Base-by-base conservation (phyloP, 768 basidiomycete species). In the Asterophora lycoperdoides region DNA sequence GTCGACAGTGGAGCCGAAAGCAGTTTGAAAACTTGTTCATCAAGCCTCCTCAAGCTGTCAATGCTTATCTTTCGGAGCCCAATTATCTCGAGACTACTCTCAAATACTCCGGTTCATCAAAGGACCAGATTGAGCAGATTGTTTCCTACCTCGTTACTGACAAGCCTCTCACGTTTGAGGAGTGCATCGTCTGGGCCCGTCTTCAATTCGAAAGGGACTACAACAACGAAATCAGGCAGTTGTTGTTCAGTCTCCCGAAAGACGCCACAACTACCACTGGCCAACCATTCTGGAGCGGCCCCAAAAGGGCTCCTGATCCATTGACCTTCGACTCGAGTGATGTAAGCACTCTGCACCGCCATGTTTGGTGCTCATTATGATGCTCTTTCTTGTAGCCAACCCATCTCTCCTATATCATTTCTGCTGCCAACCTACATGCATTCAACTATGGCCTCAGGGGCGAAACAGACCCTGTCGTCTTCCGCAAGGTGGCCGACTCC, bases 221-320 rank as follows among this genome's bases (percentile, higher is more conserved):
- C 66, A 89, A 80, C 73, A 93, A 94, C 61, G 81, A 89, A 38
- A 98, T 98, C 65, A 84, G 84, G 51, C 96, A 99, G 65, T 72
- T 99, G 30, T 66, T 99, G 38, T 92, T 81, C 75, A 96, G 91
- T 68, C 74, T 99, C 57, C 96, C 96, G 9, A 95, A 93, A 66
- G 96, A 99, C 64, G 86, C 89, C 33, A 71, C 89, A 40, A 93
- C 94, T 7, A 91, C 81, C 60, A 86, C 84, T 15, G 96, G 96
- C 5, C 90, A 93, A 58, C 94, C 93, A 9, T 99, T 99, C 79
- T 99, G 96, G 96, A 94, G 92, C 58, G 93, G 94, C 15, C 96
- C 96, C 2, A 99, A 99, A 75, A 82, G 96, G 52, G 95, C 94
- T 6, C 96, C 96, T 10, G 93, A 97, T 41, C 76, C 95, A 20